Evolutionary conservation across 2,329 filamentous ascomycete species (phyloP), one percentile per base, ranked within the genome.

Genomic region (Microascus cirrosus): DNA sequence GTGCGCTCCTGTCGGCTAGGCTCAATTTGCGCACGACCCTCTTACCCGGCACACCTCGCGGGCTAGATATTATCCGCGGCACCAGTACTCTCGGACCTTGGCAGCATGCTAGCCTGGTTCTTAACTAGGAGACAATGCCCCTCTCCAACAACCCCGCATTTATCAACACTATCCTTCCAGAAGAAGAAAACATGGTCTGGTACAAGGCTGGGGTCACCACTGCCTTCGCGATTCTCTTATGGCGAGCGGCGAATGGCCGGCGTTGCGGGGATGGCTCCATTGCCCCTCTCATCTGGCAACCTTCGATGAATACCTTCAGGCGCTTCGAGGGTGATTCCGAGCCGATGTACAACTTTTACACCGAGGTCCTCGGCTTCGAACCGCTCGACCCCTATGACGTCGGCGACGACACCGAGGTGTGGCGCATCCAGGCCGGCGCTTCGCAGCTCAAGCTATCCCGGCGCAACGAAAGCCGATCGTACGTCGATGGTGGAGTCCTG

Each of bases 301-400:
- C 54, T 1, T 22, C 54, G 34, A 55, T 55, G 54, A 55, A 55
- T 22, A 55, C 54, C 18, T 55, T 55, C 28, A 20, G 54, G 10
- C 54, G 54, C 24, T 48, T 55, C 54, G 25, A 18, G 20, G 36
- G n/a, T 20, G 36, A 45, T 22, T 55, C 54, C 54, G 36, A 55
- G 54, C 35, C 54, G 22, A 55, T 48, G 35, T 55, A 55, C 36
- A 35, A 42, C 42, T 55, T 55, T 11, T 55, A 55, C 36, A 45
- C 35, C 35, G n/a, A 55, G n/a, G 36, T 55, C 15, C 36, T 55
- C n/a, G 54, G 54, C 24, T 55, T 55, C 36, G 36, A 42, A 18
- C 54, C 54, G 6, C 54, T 55, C 34, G 54, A 55, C 6, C 39
- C 54, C 54, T 55, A 55, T 22, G 54, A 55, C 5, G 54, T 55